Conservation (phyloP, 2,329 filamentous ascomycete species). For the Alternaria tenuissima region DNA sequence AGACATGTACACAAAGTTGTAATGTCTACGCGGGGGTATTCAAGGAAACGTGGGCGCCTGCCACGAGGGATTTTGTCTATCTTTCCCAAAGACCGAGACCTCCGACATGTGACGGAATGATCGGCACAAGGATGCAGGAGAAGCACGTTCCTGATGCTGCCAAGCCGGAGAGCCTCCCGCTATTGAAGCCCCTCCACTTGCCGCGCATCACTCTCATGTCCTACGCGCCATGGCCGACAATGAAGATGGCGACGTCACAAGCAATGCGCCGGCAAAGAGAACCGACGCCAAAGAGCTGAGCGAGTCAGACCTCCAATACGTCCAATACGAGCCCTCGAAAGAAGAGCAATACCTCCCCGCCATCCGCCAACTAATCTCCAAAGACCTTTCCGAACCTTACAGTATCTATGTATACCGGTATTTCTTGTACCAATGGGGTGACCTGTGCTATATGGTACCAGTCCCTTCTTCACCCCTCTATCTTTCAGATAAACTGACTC, state of each 20-base stretch:
- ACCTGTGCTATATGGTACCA: constrained; percentile 91
- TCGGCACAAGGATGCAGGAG: constrained; percentile 13
- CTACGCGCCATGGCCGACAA: constrained; percentile 10
- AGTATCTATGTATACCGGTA: constrained; percentile 99
- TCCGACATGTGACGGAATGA: constrained; percentile 25
- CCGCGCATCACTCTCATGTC: constrained; percentile 2
- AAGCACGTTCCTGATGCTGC: constrained; percentile 9
- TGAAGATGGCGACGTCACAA: constrained; percentile 3
- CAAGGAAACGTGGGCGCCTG: neutral
- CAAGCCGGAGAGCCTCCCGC: constrained; percentile 11
- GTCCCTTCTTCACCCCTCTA: neutral
- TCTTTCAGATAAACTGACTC: constrained; percentile 39
- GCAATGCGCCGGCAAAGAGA: neutral
- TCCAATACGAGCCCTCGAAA: constrained; percentile 66
- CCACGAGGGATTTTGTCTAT: constrained; percentile 1
- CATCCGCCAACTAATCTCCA: constrained; percentile 92
- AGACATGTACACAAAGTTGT: constrained; percentile 37
- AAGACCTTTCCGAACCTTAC: constrained; percentile 96
- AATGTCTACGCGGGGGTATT: neutral
- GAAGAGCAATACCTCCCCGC: constrained; percentile 77
- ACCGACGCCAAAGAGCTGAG: neutral
- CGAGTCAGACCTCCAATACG: constrained; percentile 60
- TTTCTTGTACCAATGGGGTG: constrained; percentile 96
- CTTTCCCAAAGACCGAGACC: constrained; percentile 6
- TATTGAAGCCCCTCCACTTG: constrained; percentile 6